Percentiles rank a stretch among this genome's conserved stretches.
Conservation (phyloP, 371 early-diverging fungal genomes). For the Nematocida sp. region DNA sequence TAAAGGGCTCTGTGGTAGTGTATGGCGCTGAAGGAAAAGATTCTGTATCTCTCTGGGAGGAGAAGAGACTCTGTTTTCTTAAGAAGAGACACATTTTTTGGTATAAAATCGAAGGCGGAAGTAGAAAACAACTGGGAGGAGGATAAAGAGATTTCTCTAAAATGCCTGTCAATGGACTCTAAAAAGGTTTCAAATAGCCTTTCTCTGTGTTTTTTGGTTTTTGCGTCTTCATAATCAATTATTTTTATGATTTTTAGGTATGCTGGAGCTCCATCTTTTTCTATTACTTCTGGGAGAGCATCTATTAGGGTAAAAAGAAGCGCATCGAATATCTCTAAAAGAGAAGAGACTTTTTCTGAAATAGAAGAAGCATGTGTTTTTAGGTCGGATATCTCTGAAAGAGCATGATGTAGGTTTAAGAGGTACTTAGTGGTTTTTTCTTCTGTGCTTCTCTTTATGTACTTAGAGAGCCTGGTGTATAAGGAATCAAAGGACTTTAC, state of each 20-base stretch:
- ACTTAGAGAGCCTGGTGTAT: conserved; percentile 11
- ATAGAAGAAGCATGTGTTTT: conserved; percentile 10
- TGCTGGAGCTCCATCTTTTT: conserved; percentile 9
- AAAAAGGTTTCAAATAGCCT: conserved; percentile 38
- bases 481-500: conserved; percentile 22
- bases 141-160: not conserved
- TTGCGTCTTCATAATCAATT: not conserved
- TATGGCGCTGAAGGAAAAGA: conserved; percentile 31
- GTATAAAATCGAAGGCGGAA: conserved; percentile 28
- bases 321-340: conserved; percentile 9
- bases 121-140: not conserved
- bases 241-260: conserved; percentile 40
- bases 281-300: conserved; percentile 19
- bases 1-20: conserved; percentile 50
- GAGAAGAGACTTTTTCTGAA: conserved; percentile 20
- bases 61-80: conserved; percentile 13
- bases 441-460: conserved; percentile 20
- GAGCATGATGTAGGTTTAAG: conserved; percentile 1
- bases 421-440: not conserved
- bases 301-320: conserved; percentile 33
- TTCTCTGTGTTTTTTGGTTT: not conserved
- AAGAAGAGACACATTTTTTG: not conserved
- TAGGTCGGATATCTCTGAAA: not conserved
- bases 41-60: conserved; percentile 35
- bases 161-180: conserved; percentile 25